phyloP scores from a whole-genome alignment of 345 rosid genomes.

The Schrenkiella parvula region DNA sequence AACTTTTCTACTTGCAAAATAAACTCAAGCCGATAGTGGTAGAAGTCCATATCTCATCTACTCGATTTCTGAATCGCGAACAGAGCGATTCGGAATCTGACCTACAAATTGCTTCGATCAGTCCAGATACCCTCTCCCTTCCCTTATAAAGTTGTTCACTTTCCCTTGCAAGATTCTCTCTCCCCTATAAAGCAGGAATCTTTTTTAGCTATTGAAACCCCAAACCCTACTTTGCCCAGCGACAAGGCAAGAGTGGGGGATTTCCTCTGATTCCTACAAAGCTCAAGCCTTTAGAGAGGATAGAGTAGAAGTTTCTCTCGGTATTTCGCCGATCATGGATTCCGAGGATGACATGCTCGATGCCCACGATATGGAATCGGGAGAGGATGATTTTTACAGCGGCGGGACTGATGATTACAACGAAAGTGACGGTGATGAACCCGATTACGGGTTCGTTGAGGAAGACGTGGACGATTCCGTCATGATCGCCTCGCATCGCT shows the following conservation, averaged over 20 bases:
- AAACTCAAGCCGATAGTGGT: background rate
- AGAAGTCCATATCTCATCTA: constrained; percentile 8
- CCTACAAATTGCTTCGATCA: background rate
- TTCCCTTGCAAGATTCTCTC: constrained; percentile 1
- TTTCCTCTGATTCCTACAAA: constrained; percentile 10
- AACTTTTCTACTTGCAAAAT: too few species aligned
- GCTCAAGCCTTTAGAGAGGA: background rate
- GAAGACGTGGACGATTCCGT: constrained; percentile 52
- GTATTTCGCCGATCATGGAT: constrained; percentile 44
- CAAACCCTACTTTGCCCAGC: constrained; percentile 25
- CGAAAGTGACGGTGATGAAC: constrained; percentile 42
- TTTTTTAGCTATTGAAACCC: background rate
- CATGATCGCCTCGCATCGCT: constrained; percentile 37
- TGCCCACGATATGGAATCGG: constrained; percentile 54
- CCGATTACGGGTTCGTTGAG: constrained; percentile 50
- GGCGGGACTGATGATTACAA: constrained; percentile 59
- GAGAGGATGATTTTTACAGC: constrained; percentile 73
- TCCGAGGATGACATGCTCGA: constrained; percentile 71
- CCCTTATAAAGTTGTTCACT: background rate
- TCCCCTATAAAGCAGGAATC: background rate
- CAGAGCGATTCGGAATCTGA: constrained; percentile 1
- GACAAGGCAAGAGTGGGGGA: background rate
- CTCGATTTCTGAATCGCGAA: constrained; percentile 13
- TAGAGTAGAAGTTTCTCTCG: background rate
- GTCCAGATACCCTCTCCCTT: background rate